These are phyloP conservation scores for Leccinellum albellum DNA, from an alignment of 768 basidiomycete genomes.

Conservation along the genomic window DNA sequence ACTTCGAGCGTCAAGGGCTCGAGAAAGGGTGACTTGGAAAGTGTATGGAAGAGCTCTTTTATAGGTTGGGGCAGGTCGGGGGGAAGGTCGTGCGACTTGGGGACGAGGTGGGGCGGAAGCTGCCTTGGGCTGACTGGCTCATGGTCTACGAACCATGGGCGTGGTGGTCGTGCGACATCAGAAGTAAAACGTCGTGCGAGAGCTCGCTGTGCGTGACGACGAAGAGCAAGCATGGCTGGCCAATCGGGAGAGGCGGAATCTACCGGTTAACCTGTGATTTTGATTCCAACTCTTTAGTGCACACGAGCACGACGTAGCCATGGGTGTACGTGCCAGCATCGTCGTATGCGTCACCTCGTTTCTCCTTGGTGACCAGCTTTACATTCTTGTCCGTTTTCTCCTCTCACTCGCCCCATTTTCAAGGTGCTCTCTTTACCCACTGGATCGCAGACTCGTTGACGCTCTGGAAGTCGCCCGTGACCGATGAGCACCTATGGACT, in stretches of 20 bases:
- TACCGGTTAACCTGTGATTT: slow-evolving; percentile 16
- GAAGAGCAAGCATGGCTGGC: slow-evolving; percentile 21
- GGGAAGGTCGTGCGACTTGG: slow-evolving; percentile 38
- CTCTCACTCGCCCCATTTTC: background rate
- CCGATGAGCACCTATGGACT: slow-evolving; percentile 80
- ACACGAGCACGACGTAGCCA: slow-evolving; percentile 29
- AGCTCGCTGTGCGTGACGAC: background rate
- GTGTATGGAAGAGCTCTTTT: slow-evolving; percentile 52
- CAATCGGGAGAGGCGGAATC: slow-evolving; percentile 2
- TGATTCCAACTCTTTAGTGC: background rate
- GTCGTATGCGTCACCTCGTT: slow-evolving; percentile 79
- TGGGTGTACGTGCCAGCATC: slow-evolving; percentile 71
- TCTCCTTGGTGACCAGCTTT: slow-evolving; percentile 55
- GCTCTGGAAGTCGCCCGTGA: slow-evolving; percentile 83
- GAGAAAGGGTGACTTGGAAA: slow-evolving; percentile 63
- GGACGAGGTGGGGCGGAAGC: slow-evolving; percentile 25
- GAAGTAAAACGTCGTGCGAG: slow-evolving; percentile 11
- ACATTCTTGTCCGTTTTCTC: background rate
- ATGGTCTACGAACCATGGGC: slow-evolving; percentile 70
- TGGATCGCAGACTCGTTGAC: slow-evolving; percentile 94
- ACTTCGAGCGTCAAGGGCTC: slow-evolving; percentile 59
- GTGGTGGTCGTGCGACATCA: slow-evolving; percentile 6
- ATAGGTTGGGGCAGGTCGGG: slow-evolving; percentile 49
- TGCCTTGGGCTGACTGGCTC: slow-evolving; percentile 22
- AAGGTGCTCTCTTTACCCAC: slow-evolving; percentile 81